Evolutionary conservation across 495 filamentous ascomycete species (phyloP), one percentile per base, ranked within the genome.

Genomic region (Stereocaulon alpinum): DNA sequence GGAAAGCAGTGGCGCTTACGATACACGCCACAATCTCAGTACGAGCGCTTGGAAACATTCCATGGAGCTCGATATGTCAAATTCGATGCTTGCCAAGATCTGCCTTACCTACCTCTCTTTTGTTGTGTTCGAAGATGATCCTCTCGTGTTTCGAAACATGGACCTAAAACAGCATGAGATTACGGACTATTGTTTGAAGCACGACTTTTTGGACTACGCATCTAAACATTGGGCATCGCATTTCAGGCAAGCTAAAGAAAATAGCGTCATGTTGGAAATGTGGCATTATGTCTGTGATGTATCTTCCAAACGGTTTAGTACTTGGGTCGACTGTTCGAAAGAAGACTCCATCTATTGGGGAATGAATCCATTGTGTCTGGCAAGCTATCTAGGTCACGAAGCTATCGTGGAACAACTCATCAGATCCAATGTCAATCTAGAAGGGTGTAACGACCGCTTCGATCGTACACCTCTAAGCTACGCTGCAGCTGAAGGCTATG

Each of bases 71-170:
- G 11, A 14, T 20, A 24, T 40, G 27, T 56, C 59, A 15, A 17
- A 56, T 48, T 30, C 24, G n/a, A 6, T 61, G 12, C 52, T 61
- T 40, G 43, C 59, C 27, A 49, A 20, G n/a, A 41, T 40, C 10
- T 61, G 59, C 53, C 29, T 61, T 2, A 24, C 3, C 6, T 54
- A 51, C 52, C 51, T 61, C 17, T 61, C 34, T 2, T 50, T 61
- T 41, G 9, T 18, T 15, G 15, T 59, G 48, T 56, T 56, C 30
- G 43, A 55, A 5, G 7, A 27, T 11, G 2, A 47, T n/a, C 47
- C 56, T 10, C 34, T 40, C n/a, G n/a, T n/a, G n/a, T n/a, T n/a
- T n/a, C n/a, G n/a, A n/a, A n/a, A n/a, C n/a, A n/a, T n/a, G n/a
- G n/a, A n/a, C n/a, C n/a, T n/a, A n/a, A n/a, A n/a, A n/a, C n/a